phyloP scores from a whole-genome alignment of 768 basidiomycete genomes.

The Boletus rubescentipes region DNA sequence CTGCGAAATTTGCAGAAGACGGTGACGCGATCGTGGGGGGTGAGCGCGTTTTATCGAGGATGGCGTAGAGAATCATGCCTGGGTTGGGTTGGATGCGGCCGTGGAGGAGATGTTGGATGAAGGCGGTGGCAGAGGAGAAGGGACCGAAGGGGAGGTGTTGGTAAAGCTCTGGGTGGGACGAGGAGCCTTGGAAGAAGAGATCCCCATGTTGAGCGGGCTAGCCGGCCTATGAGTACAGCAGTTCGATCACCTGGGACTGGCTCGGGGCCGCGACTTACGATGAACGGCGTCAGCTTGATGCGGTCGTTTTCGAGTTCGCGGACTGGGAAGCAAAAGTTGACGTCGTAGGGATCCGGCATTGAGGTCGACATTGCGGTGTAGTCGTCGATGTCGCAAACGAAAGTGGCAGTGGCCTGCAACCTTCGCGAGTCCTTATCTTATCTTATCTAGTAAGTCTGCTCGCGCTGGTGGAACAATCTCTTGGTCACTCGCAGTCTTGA shows the following conservation, averaged over 20 bases:
- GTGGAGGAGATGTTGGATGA: conserved; percentile 36
- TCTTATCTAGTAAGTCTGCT: no score
- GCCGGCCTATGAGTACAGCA: no score
- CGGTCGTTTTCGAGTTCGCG: conserved; percentile 47
- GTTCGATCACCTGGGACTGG: no score
- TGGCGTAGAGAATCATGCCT: conserved; percentile 43
- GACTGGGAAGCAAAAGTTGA: conserved; percentile 53
- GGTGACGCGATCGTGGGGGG: not conserved
- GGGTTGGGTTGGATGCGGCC: conserved; percentile 36
- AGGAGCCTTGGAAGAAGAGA: conserved; percentile 36
- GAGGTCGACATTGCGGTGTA: no score
- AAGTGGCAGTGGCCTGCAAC: no score
- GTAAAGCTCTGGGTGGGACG: conserved; percentile 41
- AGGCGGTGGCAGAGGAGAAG: conserved; percentile 38
- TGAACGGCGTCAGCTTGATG: conserved; percentile 51
- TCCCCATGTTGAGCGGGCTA: conserved; percentile 48
- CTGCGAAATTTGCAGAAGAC: conserved; percentile 40
- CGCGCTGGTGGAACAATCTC: no score
- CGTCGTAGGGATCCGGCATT: conserved; percentile 17
- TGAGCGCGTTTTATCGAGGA: conserved; percentile 49
- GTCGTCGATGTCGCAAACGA: no score
- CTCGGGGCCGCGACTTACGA: no score
- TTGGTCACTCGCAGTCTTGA: no score
- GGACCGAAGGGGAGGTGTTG: conserved; percentile 53
- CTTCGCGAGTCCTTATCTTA: no score